Base-by-base conservation (phyloP, 140 eudicot genomes). In the Cichorium intybus region DNA sequence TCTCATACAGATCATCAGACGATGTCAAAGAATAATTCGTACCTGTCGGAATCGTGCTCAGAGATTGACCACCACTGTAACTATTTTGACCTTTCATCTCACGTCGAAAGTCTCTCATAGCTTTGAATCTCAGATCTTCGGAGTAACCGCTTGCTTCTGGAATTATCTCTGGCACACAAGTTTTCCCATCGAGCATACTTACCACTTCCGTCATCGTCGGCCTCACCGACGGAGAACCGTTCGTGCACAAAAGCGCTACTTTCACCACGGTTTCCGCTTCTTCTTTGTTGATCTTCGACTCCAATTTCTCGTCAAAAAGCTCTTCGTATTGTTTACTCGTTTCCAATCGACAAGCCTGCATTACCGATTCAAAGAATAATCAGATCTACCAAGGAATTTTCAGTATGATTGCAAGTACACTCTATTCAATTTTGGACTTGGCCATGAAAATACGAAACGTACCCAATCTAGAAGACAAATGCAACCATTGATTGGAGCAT, bases 401-500 rank as follows among this genome's bases (percentile, higher is more conserved):
- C 23, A 46, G 22, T 46, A 43, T 22, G 52, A 46, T 15, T 17
- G 22, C 9, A n/a, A 45, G 27, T 22, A 28, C 24, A 14, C 17
- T 39, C 16, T 0, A 43, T 43, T 43, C 7, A 27, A 17, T 46
- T 47, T 16, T 3, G 35, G 34, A 64, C 20, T 5, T 28, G 21
- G 43, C 35, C 26, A 21, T 10, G 23, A 34, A 37, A 50, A 24
- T 37, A 34, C 15, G 24, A 67, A 4, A 11, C 66, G 10, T 80
- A 86, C 97, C 97, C 95, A 89, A 60, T 89, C 97, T 50, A 89
- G 83, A 69, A 89, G 97, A 74, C 97, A 86, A 51, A 83, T 65
- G 78, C 69, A 83, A 49, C 83, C 68, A 46, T 73, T 75, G 35
- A 69, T 83, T 51, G 97, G 97, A 78, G 75, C 46, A 65, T 78